Evolutionary conservation across 2,329 filamentous ascomycete species (phyloP).

Genomic region (Aspergillus transmontanensis): DNA sequence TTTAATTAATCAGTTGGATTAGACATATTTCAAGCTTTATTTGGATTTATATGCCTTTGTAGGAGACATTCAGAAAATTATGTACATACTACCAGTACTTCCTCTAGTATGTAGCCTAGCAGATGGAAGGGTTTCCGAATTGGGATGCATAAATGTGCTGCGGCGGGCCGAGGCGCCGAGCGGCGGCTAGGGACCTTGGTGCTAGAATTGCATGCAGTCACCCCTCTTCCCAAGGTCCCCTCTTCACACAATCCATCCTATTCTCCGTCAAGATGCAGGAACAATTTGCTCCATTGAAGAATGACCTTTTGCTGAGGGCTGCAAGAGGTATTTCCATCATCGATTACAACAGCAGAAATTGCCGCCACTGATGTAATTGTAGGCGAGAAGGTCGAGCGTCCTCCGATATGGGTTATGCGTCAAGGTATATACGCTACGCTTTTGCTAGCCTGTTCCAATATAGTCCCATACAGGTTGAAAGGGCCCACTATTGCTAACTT

Average conservation of each 20-base stretch:
- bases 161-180: slow-evolving; percentile 22
- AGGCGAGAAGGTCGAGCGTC: slow-evolving; percentile 89
- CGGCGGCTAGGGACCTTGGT: slow-evolving; percentile 10
- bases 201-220: slow-evolving; percentile 19
- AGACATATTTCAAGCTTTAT: not conserved
- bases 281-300: slow-evolving; percentile 81
- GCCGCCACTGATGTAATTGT: slow-evolving; percentile 25
- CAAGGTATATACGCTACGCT: slow-evolving; percentile 65
- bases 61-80: not conserved
- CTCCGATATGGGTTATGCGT: slow-evolving; percentile 99
- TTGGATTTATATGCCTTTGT: not conserved
- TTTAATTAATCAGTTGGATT: not conserved
- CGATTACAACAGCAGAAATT: not conserved
- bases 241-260: slow-evolving; percentile 18
- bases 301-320: slow-evolving; percentile 87
- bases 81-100: not conserved
- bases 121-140: not conserved
- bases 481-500: not conserved
- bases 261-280: slow-evolving; percentile 59
- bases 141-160: not conserved
- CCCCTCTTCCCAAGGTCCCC: slow-evolving; percentile 22
- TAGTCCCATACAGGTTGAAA: not conserved
- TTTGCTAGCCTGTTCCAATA: not conserved
- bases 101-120: not conserved
- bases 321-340: slow-evolving; percentile 68